Conservation (phyloP, 164 flowering plant species). For the Litsea cubeba region DNA sequence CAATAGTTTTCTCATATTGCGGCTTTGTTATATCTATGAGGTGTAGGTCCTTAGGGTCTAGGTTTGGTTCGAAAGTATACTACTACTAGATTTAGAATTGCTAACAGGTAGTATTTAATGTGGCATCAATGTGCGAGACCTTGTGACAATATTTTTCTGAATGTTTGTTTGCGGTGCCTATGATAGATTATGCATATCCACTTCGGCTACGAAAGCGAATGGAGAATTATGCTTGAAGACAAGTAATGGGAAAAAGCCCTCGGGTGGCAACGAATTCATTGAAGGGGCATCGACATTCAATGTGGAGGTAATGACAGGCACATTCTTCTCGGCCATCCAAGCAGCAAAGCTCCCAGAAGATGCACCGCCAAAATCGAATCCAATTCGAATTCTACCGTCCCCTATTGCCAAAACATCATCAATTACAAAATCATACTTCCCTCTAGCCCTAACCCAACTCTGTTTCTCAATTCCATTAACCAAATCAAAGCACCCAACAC, state of each 20-base stretch:
- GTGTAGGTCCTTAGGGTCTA: conserved; percentile 96
- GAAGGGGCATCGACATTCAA: conserved; percentile 76
- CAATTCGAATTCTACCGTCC: conserved; percentile 65
- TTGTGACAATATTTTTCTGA: neutral
- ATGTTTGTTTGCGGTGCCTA: neutral
- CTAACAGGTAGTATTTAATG: conserved; percentile 50
- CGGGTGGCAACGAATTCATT: conserved; percentile 89
- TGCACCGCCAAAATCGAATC: conserved; percentile 84
- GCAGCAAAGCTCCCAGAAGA: conserved; percentile 85
- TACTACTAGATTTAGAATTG: conserved; percentile 58
- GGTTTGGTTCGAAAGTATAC: conserved; percentile 65
- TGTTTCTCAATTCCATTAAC: conserved; percentile 51
- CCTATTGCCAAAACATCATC: conserved; percentile 83
- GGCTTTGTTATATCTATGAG: conserved; percentile 28
- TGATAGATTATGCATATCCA: conserved; percentile 78
- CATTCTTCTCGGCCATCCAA: conserved; percentile 80
- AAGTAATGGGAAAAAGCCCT: conserved; percentile 79
- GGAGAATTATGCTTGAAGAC: conserved; percentile 93
- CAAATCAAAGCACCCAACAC: conserved; percentile 78
- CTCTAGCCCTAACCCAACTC: conserved; percentile 56
- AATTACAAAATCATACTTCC: conserved; percentile 72
- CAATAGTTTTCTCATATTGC: neutral
- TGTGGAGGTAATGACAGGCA: conserved; percentile 68
- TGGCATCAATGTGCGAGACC: neutral
- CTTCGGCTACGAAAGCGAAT: conserved; percentile 87